Evolutionary conservation across 139 green algal species (phyloP).

Genomic region (Helicosporidium sp.): DNA sequence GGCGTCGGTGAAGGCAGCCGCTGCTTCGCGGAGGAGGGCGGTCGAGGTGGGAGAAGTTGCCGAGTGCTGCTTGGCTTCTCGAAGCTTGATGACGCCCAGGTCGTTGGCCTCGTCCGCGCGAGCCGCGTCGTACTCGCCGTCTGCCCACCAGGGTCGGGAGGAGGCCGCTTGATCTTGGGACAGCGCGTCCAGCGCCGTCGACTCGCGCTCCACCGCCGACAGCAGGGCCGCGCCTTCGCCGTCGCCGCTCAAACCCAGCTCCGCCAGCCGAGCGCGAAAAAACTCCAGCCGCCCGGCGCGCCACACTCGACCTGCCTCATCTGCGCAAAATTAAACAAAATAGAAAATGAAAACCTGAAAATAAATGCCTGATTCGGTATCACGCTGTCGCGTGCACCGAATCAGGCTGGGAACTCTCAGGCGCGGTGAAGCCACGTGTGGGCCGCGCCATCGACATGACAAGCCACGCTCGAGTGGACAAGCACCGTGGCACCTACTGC

Average conservation of each 20-base stretch:
- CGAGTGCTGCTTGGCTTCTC: no score
- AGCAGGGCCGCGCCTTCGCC: slow-evolving; percentile 3
- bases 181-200: slow-evolving; percentile 9
- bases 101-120: slow-evolving; percentile 12
- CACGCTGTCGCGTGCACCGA: no score
- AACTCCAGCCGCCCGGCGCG: slow-evolving; percentile 7
- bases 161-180: slow-evolving; percentile 7
- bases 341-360: no score
- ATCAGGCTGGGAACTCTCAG: no score
- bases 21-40: background rate
- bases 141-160: slow-evolving; percentile 21
- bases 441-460: no score
- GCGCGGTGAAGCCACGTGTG: no score
- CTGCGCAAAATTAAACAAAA: background rate
- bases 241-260: slow-evolving; percentile 12
- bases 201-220: slow-evolving; percentile 2
- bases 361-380: no score
- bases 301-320: slow-evolving; percentile 18
- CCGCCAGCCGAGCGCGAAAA: slow-evolving; percentile 6
- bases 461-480: no score
- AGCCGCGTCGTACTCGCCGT: slow-evolving; percentile 23
- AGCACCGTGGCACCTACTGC: no score
- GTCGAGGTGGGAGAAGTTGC: background rate
- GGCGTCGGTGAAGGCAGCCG: background rate
- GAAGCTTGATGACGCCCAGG: no score